Percentiles rank a stretch among this genome's conserved stretches.
Conservation (phyloP, 1,284 basidiomycete genomes). For the Pascua guehoae region DNA sequence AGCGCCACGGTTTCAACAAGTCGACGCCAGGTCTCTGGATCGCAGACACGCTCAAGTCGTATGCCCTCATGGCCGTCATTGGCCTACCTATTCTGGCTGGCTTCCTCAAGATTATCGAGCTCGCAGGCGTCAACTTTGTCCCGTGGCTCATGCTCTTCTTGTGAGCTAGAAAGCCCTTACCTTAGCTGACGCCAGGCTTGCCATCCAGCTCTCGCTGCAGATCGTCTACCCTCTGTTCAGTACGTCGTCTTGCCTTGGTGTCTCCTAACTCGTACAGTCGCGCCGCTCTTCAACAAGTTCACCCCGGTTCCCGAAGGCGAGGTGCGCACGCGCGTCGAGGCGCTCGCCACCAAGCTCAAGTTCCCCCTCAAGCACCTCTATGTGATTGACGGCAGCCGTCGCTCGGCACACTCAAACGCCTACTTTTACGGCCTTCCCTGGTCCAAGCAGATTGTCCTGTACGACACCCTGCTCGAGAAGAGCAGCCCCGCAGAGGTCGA, state of each 20-base stretch:
- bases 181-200: slow-evolving; percentile 55
- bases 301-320: slow-evolving; percentile 74
- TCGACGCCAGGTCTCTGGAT: slow-evolving; percentile 72
- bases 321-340: slow-evolving; percentile 68
- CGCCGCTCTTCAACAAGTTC: slow-evolving; percentile 95
- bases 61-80: slow-evolving; percentile 67
- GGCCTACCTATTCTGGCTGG: slow-evolving; percentile 82
- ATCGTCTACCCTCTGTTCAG: slow-evolving; percentile 80
- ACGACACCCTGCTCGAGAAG: slow-evolving; percentile 91
- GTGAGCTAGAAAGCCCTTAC: slow-evolving; percentile 51
- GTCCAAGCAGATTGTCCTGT: slow-evolving; percentile 96
- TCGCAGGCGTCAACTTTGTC: slow-evolving; percentile 85
- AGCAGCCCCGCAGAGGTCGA: slow-evolving; percentile 83
- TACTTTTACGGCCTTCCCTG: slow-evolving; percentile 93
- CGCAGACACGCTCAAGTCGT: slow-evolving; percentile 74
- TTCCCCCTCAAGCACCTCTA: slow-evolving; percentile 95
- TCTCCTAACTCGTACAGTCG: slow-evolving; percentile 52
- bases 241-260: slow-evolving; percentile 12
- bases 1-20: slow-evolving; percentile 97
- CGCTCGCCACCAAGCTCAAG: slow-evolving; percentile 69
- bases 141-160: slow-evolving; percentile 85
- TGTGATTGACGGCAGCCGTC: slow-evolving; percentile 94
- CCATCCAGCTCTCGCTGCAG: slow-evolving; percentile 79
- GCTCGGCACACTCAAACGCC: slow-evolving; percentile 90
- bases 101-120: slow-evolving; percentile 85